Evolutionary conservation across 495 filamentous ascomycete genomes (phyloP).

Genomic region (Penicillium daleae): DNA sequence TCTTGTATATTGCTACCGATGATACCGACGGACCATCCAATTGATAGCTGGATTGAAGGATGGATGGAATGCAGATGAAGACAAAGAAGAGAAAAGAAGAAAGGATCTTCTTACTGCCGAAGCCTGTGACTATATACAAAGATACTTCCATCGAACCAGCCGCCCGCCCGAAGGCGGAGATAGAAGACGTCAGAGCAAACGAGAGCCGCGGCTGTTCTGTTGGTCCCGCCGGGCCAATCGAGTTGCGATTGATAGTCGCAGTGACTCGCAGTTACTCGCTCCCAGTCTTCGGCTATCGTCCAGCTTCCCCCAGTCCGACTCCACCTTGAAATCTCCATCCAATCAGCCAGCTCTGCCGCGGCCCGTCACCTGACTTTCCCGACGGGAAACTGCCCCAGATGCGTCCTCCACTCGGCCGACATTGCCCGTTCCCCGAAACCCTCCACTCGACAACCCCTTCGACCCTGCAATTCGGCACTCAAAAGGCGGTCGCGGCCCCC

Average conservation of each 20-base stretch:
- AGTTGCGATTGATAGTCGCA: not conserved
- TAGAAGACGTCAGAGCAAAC: conserved; percentile 41
- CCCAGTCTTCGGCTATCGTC: not conserved
- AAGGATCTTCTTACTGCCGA: conserved; percentile 9
- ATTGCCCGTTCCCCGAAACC: conserved; percentile 19
- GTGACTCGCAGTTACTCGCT: not conserved
- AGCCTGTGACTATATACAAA: conserved; percentile 28
- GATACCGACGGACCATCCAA: conserved; percentile 9
- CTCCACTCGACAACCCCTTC: not conserved
- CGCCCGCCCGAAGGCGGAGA: conserved; percentile 31
- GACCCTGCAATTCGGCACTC: not conserved
- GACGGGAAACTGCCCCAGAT: conserved; percentile 33
- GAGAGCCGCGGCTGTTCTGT: conserved; percentile 40
- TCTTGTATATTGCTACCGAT: not conserved
- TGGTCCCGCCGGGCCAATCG: conserved; percentile 20
- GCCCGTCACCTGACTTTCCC: conserved; percentile 33
- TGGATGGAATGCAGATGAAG: not conserved
- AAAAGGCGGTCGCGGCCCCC: conserved; percentile 7
- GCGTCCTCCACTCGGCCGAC: conserved; percentile 35
- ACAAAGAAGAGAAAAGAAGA: conserved; percentile 14
- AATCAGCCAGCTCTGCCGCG: not conserved
- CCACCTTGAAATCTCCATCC: not conserved
- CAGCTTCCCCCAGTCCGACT: not conserved
- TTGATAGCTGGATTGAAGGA: conserved; percentile 1
- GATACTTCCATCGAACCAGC: not conserved